Evolutionary conservation across 176 grass and related monocot genomes (phyloP).

Genomic region (Triticum aestivum): DNA sequence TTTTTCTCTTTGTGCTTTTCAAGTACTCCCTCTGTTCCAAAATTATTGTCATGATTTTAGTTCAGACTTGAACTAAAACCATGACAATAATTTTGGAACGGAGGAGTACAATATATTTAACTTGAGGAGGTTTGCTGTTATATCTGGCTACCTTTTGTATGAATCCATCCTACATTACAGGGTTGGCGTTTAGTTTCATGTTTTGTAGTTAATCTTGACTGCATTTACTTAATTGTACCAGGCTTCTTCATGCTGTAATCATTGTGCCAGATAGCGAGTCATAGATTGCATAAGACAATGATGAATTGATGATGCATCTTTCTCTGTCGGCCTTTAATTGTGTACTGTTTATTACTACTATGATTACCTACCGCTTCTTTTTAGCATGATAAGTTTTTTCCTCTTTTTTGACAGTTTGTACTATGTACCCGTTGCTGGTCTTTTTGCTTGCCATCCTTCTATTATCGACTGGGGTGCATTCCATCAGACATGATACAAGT

Average conservation of each 20-base stretch:
- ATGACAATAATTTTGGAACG: too few species aligned
- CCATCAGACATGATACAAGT: neutral
- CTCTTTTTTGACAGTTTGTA: neutral
- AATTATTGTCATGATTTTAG: too few species aligned
- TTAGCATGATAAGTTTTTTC: neutral
- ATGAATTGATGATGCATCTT: neutral
- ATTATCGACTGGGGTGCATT: neutral
- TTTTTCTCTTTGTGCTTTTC: neutral
- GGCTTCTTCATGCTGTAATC: neutral
- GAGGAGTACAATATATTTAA: too few species aligned
- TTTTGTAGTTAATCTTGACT: neutral
- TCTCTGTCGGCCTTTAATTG: neutral
- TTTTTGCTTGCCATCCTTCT: neutral
- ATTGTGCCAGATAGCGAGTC: neutral
- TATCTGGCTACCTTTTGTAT: too few species aligned
- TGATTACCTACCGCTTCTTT: neutral
- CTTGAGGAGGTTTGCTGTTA: too few species aligned
- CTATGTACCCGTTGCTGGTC: neutral
- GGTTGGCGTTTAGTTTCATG: neutral
- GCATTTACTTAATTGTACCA: neutral
- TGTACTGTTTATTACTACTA: neutral
- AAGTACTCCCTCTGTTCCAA: neutral
- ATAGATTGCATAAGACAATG: neutral
- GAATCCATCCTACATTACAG: too few species aligned
- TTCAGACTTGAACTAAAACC: too few species aligned